Evolutionary conservation across 192 early-diverging fungal species (phyloP).

Genomic region (Phlyctochytrium bullatum): DNA sequence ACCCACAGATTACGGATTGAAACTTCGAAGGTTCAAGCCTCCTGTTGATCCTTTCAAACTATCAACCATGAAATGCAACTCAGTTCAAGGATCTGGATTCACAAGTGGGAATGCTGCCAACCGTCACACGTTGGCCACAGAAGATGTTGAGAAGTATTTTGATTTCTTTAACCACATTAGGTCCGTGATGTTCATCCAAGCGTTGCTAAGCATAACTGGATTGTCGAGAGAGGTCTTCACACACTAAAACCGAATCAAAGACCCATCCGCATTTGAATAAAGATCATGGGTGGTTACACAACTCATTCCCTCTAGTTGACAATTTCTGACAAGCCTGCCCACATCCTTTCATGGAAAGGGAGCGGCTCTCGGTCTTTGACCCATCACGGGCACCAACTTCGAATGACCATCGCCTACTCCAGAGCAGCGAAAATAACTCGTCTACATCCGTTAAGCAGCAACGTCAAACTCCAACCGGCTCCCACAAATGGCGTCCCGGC

Average conservation of each 20-base stretch:
- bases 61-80: conserved; percentile 7
- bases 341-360: too few relatives aligned
- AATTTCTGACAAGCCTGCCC: too few relatives aligned
- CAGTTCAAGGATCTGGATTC: conserved; percentile 31
- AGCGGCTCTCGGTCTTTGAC: too few relatives aligned
- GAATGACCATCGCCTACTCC: too few relatives aligned
- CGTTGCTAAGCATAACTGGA: conserved; percentile 24
- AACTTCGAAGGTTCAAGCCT: conserved; percentile 15
- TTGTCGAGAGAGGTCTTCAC: conserved; percentile 18
- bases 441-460: too few relatives aligned
- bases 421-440: too few relatives aligned
- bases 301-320: too few relatives aligned
- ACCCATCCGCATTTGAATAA: too few relatives aligned
- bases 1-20: not conserved
- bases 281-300: too few relatives aligned
- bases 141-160: not conserved
- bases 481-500: too few relatives aligned
- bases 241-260: conserved; percentile 9
- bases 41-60: conserved; percentile 2
- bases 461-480: too few relatives aligned
- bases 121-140: conserved; percentile 26
- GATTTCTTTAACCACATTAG: not conserved
- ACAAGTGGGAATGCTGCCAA: conserved; percentile 38
- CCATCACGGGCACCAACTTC: too few relatives aligned
- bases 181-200: conserved; percentile 16